phyloP scores from a whole-genome alignment of 352 stramenopile genomes.

The Pythium volutum region DNA sequence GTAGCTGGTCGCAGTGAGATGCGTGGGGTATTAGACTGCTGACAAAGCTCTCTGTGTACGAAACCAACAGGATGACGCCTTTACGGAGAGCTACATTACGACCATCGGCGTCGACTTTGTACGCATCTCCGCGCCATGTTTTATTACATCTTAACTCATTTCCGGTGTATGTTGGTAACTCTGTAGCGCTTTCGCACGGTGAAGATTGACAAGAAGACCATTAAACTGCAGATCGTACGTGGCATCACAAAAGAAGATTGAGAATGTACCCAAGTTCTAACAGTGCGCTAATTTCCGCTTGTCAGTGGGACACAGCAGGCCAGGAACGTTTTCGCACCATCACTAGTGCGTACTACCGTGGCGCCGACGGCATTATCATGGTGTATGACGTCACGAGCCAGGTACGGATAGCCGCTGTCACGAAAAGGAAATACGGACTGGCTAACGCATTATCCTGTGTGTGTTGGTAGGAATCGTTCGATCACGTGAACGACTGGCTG shows the following conservation, averaged over 20 bases:
- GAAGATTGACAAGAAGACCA: slow-evolving; percentile 98
- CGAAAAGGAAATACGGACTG: background rate
- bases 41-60: background rate
- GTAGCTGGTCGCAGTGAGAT: slow-evolving; percentile 9
- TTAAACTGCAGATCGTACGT: slow-evolving; percentile 97
- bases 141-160: background rate
- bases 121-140: slow-evolving; percentile 26
- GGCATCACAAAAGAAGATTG: background rate
- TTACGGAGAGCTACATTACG: slow-evolving; percentile 98
- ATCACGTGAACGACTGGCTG: slow-evolving; percentile 99
- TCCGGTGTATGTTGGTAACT: slow-evolving; percentile 20
- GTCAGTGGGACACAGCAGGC: slow-evolving; percentile 96
- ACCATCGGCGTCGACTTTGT: slow-evolving; percentile 96
- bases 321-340: slow-evolving; percentile 99
- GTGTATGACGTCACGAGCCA: slow-evolving; percentile 99
- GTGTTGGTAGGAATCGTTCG: slow-evolving; percentile 93
- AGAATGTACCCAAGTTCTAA: background rate
- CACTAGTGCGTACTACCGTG: slow-evolving; percentile 98
- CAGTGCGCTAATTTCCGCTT: background rate
- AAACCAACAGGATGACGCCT: slow-evolving; percentile 89
- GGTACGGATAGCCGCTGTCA: slow-evolving; percentile 24
- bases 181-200: slow-evolving; percentile 93
- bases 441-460: background rate
- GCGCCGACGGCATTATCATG: slow-evolving; percentile 97
- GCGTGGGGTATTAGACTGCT: background rate